A percentile compares a stretch with the other conserved stretches of the same genome.
Evolutionary conservation across 2,329 filamentous ascomycete genomes (phyloP).

Genomic region (Clarireedia hainanense): DNA sequence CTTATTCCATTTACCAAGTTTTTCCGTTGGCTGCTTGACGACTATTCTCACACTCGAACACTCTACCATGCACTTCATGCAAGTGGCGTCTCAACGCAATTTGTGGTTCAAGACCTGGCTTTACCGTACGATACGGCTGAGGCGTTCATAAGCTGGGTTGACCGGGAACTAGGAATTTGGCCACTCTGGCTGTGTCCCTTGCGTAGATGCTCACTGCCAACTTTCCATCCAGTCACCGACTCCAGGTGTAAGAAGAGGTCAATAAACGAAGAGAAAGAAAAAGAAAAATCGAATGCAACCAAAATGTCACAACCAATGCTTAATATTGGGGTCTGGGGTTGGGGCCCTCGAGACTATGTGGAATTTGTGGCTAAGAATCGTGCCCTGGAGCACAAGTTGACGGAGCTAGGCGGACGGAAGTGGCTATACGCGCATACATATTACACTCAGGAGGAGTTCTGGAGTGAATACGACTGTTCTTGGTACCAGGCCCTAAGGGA

Average conservation of each 20-base stretch:
- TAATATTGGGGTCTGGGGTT: conserved; percentile 72
- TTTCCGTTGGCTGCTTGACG: conserved; percentile 50
- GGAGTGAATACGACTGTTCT: conserved; percentile 49
- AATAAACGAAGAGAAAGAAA: too few relatives aligned
- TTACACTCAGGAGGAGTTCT: conserved; percentile 65
- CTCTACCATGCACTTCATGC: conserved; percentile 57
- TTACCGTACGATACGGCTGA: conserved; percentile 45
- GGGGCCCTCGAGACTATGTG: conserved; percentile 53
- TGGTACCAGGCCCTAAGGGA: conserved; percentile 55
- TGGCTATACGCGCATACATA: conserved; percentile 85
- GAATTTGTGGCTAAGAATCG: conserved; percentile 61
- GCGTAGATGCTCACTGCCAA: conserved; percentile 27
- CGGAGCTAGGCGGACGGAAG: conserved; percentile 67
- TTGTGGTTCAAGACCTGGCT: conserved; percentile 56
- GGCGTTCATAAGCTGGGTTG: conserved; percentile 45
- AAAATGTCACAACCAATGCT: conserved; percentile 39
- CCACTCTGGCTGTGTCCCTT: conserved; percentile 54
- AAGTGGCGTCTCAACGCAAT: conserved; percentile 45
- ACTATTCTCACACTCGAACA: conserved; percentile 52
- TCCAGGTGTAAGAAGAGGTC: conserved; percentile 14
- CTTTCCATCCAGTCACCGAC: conserved; percentile 28
- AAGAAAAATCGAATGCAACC: conserved; percentile 1
- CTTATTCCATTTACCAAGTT: conserved; percentile 50
- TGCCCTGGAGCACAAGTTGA: conserved; percentile 60
- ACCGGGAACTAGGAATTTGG: conserved; percentile 39